Conservation (phyloP, 768 basidiomycete species). For the Mycena polygramma region DNA sequence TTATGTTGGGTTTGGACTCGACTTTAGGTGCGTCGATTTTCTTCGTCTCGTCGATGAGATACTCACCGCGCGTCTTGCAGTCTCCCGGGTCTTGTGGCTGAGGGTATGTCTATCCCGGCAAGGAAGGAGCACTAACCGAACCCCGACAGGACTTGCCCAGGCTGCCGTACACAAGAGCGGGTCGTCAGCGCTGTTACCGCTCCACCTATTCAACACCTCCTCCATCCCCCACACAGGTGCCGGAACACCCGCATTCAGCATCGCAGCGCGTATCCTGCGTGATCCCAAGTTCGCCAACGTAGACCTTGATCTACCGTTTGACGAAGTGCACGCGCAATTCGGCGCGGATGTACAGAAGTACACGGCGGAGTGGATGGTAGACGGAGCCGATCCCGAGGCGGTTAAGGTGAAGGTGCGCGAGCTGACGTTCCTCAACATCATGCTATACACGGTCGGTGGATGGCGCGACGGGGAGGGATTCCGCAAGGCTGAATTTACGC, state of each 20-base stretch:
- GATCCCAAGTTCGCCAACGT: slow-evolving; percentile 56
- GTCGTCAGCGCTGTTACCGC: slow-evolving; percentile 13
- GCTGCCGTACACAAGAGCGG: not conserved
- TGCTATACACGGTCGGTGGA: slow-evolving; percentile 72
- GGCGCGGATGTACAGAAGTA: slow-evolving; percentile 58
- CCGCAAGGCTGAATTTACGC: slow-evolving; percentile 47
- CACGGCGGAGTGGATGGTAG: slow-evolving; percentile 58
- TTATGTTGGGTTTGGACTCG: slow-evolving; percentile 71
- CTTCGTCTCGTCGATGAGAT: no score
- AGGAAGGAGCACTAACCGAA: not conserved
- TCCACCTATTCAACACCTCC: slow-evolving; percentile 17
- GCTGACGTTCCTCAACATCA: slow-evolving; percentile 64
- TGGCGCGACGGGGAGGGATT: slow-evolving; percentile 58
- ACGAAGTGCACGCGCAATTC: slow-evolving; percentile 50
- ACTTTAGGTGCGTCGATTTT: slow-evolving; percentile 62
- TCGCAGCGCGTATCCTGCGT: slow-evolving; percentile 67
- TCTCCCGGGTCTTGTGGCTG: slow-evolving; percentile 7
- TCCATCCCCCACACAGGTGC: not conserved
- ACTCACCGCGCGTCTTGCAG: slow-evolving; percentile 1
- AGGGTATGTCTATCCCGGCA: not conserved
- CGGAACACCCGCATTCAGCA: slow-evolving; percentile 60
- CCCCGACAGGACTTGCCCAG: slow-evolving; percentile 2
- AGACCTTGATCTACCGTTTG: slow-evolving; percentile 41
- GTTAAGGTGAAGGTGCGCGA: slow-evolving; percentile 74
- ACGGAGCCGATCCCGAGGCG: slow-evolving; percentile 50